These are phyloP conservation scores for Fusarium nurragi DNA, from an alignment of 2,329 filamentous ascomycete species.

Conservation along the genomic window DNA sequence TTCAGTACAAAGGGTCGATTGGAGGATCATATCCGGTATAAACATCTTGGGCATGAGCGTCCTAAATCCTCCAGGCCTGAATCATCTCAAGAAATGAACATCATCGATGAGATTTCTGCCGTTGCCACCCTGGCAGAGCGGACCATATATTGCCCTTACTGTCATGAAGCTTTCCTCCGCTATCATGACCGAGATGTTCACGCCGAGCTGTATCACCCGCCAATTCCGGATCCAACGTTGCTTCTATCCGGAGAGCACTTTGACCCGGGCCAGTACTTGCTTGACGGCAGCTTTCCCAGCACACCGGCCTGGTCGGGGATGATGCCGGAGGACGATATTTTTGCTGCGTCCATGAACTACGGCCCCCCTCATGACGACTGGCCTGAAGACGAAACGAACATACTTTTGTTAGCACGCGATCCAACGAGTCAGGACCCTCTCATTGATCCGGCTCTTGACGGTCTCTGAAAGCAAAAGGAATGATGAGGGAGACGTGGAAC, in stretches of 20 bases:
- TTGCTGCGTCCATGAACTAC: constrained; percentile 49
- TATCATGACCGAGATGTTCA: constrained; percentile 62
- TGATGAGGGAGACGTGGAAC: background rate
- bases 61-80: constrained; percentile 47
- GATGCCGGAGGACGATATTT: constrained; percentile 47
- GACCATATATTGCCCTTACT: constrained; percentile 58
- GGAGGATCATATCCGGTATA: constrained; percentile 84
- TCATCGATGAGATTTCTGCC: constrained; percentile 57
- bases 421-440: constrained; percentile 37
- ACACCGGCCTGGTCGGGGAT: constrained; percentile 40
- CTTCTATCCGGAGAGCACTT: constrained; percentile 39
- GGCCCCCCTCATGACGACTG: constrained; percentile 52
- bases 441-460: constrained; percentile 49
- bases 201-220: constrained; percentile 47
- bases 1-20: constrained; percentile 82
- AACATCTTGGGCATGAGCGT: constrained; percentile 73
- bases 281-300: constrained; percentile 30
- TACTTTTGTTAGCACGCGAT: constrained; percentile 52
- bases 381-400: constrained; percentile 56
- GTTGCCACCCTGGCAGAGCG: constrained; percentile 53
- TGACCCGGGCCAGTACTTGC: constrained; percentile 30
- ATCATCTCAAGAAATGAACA: constrained; percentile 35
- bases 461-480: constrained; percentile 5
- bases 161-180: constrained; percentile 58
- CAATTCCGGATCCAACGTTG: constrained; percentile 33